phyloP scores from a whole-genome alignment of 2,329 filamentous ascomycete species.

The Fusarium mexicanum region DNA sequence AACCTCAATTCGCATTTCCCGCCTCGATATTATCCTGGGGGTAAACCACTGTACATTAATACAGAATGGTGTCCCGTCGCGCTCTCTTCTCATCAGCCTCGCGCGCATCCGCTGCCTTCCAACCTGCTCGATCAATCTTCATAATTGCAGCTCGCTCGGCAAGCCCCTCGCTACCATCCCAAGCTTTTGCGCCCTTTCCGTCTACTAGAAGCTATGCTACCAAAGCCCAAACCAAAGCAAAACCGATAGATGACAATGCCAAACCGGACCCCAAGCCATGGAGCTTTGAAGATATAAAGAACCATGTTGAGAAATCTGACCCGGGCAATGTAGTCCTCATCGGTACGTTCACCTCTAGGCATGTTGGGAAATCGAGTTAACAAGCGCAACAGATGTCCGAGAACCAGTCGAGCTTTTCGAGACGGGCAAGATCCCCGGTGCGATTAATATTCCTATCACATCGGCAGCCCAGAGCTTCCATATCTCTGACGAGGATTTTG shows the following conservation, averaged over 20 bases:
- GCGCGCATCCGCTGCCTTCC: constrained; percentile 21
- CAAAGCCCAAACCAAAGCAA: not conserved
- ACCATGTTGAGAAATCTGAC: constrained; percentile 44
- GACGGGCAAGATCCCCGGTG: constrained; percentile 79
- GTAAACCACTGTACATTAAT: not conserved
- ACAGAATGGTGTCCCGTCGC: constrained; percentile 35
- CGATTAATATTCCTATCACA: constrained; percentile 83
- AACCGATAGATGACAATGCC: not conserved
- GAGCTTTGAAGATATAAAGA: constrained; percentile 60
- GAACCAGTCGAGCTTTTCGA: constrained; percentile 73
- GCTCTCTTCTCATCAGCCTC: constrained; percentile 26
- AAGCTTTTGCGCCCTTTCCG: constrained; percentile 9
- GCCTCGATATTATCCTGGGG: not conserved
- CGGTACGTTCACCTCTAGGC: constrained; percentile 49
- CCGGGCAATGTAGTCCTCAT: constrained; percentile 54
- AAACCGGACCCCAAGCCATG: constrained; percentile 53
- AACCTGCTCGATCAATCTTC: constrained; percentile 10
- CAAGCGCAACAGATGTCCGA: constrained; percentile 68
- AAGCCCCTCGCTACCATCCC: not conserved
- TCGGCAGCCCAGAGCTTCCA: constrained; percentile 83
- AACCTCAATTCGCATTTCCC: constrained; percentile 5
- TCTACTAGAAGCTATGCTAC: constrained; percentile 19
- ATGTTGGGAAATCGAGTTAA: not conserved
- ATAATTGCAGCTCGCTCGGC: constrained; percentile 7
- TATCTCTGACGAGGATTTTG: constrained; percentile 80